Conservation (phyloP, 352 stramenopile genomes). For the Phytophthora rubi region DNA sequence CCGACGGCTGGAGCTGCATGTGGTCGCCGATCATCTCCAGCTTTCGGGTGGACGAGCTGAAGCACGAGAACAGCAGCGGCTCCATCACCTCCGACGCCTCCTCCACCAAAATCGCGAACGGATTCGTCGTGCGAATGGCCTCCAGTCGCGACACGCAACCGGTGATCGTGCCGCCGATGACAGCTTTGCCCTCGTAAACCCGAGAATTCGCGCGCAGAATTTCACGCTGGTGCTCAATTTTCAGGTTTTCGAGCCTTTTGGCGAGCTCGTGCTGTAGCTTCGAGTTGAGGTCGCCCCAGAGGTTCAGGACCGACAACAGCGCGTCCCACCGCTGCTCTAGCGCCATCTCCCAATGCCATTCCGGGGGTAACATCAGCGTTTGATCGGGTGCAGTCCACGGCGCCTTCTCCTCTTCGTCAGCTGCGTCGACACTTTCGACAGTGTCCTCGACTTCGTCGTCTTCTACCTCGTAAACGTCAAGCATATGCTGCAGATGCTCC, state of each 20-base stretch:
- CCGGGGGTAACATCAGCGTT: conserved; percentile 12
- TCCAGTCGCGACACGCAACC: conserved; percentile 86
- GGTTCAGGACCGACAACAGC: conserved; percentile 35
- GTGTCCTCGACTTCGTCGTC: conserved; percentile 38
- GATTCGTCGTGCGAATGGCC: conserved; percentile 81
- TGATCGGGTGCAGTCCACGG: conserved; percentile 27
- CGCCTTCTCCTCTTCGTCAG: conserved; percentile 43
- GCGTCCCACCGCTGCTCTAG: conserved; percentile 62
- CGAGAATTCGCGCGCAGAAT: conserved; percentile 67
- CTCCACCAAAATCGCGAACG: conserved; percentile 88
- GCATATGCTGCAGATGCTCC: conserved; percentile 84
- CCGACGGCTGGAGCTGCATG: conserved; percentile 81
- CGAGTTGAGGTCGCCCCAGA: conserved; percentile 32
- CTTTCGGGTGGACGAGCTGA: conserved; percentile 84
- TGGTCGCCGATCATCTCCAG: conserved; percentile 92
- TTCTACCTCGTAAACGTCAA: conserved; percentile 78
- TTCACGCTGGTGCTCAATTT: conserved; percentile 65
- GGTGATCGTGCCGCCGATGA: conserved; percentile 90
- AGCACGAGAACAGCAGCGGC: conserved; percentile 84
- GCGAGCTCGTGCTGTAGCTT: conserved; percentile 28
- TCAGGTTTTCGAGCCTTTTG: conserved; percentile 43
- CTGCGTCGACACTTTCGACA: conserved; percentile 29
- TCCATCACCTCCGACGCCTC: conserved; percentile 90
- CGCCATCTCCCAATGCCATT: conserved; percentile 84
- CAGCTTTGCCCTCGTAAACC: conserved; percentile 84